Evolutionary conservation across 345 rosid genomes (phyloP).

Genomic region (Pistacia integerrima): DNA sequence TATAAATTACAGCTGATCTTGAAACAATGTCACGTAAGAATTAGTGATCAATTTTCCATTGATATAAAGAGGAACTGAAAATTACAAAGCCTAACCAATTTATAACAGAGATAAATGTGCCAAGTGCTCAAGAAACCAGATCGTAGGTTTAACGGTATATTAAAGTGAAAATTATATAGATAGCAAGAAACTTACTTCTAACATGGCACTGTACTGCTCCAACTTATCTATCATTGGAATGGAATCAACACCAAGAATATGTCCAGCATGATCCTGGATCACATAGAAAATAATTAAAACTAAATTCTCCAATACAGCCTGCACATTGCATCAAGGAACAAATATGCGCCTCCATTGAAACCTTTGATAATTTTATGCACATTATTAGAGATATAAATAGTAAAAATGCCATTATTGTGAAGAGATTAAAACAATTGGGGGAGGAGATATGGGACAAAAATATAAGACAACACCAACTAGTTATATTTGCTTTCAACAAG

Average conservation of each 20-base stretch:
- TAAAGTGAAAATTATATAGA: neutral
- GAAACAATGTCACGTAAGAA: neutral
- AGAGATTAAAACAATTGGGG: neutral
- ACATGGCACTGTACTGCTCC: conserved; percentile 79
- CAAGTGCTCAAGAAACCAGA: conserved; percentile 1
- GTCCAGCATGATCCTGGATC: conserved; percentile 94
- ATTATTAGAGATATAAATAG: neutral
- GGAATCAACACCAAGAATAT: conserved; percentile 90
- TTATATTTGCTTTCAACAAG: neutral
- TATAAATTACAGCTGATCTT: neutral
- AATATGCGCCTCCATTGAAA: neutral
- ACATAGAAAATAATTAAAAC: conserved; percentile 13
- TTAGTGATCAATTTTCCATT: neutral
- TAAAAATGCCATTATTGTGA: neutral
- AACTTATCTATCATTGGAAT: conserved; percentile 77
- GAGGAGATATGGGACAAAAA: no score
- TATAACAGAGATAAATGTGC: neutral
- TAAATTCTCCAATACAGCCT: neutral
- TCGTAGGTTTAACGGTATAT: neutral
- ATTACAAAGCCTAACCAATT: neutral
- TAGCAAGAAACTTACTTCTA: conserved; percentile 60
- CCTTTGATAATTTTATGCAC: neutral
- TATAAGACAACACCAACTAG: no score
- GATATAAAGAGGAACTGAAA: neutral
- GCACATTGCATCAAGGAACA: neutral